Evolutionary conservation across 345 rosid species (phyloP).

Genomic region (Eucalyptus pauciflora): DNA sequence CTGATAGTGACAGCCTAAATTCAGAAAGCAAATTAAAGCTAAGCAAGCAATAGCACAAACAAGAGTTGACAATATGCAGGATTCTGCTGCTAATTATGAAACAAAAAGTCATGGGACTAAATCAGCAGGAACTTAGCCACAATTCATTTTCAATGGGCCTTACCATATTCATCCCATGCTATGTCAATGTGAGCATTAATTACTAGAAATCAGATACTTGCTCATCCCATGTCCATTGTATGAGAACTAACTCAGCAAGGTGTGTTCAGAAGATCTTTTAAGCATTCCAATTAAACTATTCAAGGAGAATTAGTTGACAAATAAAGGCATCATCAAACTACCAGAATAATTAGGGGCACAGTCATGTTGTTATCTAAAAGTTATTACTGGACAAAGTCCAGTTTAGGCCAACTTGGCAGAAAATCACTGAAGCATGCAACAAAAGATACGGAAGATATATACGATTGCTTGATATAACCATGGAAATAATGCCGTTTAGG

Average conservation of each 20-base stretch:
- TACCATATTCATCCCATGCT: background rate
- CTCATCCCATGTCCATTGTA: background rate
- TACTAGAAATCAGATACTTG: background rate
- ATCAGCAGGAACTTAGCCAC: background rate
- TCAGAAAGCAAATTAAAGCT: background rate
- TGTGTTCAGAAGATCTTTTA: background rate
- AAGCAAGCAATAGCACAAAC: background rate
- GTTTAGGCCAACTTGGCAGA: background rate
- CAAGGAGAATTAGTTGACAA: background rate
- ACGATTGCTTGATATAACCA: background rate
- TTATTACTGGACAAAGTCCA: background rate
- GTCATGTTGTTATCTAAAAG: background rate
- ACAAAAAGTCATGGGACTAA: background rate
- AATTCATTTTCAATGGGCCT: background rate
- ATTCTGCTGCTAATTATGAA: background rate
- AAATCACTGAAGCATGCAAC: background rate
- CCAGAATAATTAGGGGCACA: background rate
- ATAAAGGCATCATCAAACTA: background rate
- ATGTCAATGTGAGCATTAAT: background rate
- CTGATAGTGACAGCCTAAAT: background rate
- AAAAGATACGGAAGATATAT: background rate
- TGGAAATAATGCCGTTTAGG: background rate
- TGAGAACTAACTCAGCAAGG: background rate
- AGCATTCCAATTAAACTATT: background rate
- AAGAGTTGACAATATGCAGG: background rate